Evolutionary conservation across 2,329 filamentous ascomycete species (phyloP), one percentile per base, ranked within the genome.

Genomic region (Trichoderma sp.): DNA sequence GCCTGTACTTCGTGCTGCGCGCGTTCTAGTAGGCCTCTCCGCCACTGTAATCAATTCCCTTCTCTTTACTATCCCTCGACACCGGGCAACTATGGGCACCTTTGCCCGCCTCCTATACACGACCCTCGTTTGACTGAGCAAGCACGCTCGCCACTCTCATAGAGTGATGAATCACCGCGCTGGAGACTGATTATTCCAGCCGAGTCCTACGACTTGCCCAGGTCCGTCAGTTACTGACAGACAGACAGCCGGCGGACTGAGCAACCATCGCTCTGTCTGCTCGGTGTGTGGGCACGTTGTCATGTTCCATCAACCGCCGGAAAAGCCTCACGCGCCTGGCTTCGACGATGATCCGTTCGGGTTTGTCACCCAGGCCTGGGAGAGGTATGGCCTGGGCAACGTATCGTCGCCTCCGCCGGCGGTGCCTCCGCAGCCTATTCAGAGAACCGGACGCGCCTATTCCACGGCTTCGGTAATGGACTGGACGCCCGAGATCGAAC

Each of bases 191-290:
- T 72, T 69, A 72, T 71, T 59, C 72, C 68, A 72, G 70, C 73
- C 72, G 74, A 74, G 75, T 75, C 74, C 71, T 73, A 76, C 73
- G 75, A 77, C 74, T 76, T 73, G 74, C 71, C 72, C 74, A 74
- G 76, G 75, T 75, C 74, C 68, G 72, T 73, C 71, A 73, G 71
- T 74, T 72, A 75, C 72, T 71, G 75, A 74, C 74, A 72, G 74
- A 68, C 71, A 67, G 68, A 66, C 69, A 73, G 74, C 73, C 74
- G 72, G 70, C 72, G 67, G 74, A 74, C 72, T 69, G 73, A 72
- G 70, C 74, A 63, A 63, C 68, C 67, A 59, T 66, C 68, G 69
- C 69, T 73, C 74, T 66, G 71, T 74, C 72, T 72, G 71, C 69
- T 72, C 70, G 73, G 72, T 71, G 34, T 5, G 54, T 54, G 70